These are phyloP conservation scores for Lachancea thermotolerans DNA, from an alignment of 805 yeast species.

Conservation along the genomic window DNA sequence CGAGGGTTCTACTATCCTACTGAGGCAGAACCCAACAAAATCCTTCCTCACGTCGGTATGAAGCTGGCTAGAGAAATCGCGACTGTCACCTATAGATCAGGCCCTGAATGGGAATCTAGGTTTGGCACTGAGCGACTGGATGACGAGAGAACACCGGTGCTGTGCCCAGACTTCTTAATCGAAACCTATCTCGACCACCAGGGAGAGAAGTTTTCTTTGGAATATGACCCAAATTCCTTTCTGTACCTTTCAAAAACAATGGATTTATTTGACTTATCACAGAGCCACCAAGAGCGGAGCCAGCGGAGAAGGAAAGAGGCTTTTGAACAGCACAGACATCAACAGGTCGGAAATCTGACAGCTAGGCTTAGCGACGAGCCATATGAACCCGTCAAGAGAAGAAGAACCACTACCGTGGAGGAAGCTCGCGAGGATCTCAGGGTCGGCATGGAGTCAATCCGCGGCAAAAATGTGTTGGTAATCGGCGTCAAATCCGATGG, in stretches of 20 bases:
- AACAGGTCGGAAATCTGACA: constrained; percentile 16
- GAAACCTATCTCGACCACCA: constrained; percentile 93
- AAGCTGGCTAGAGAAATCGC: constrained; percentile 90
- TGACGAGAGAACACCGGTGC: constrained; percentile 69
- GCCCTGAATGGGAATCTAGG: constrained; percentile 94
- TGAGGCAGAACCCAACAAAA: constrained; percentile 26
- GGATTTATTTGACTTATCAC: constrained; percentile 85
- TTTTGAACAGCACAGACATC: constrained; percentile 24
- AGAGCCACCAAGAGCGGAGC: constrained; percentile 40
- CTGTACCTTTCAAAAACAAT: constrained; percentile 86
- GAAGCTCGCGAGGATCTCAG: constrained; percentile 56
- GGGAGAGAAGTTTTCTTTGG: constrained; percentile 87
- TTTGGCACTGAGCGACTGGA: constrained; percentile 86
- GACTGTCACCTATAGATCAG: constrained; percentile 87
- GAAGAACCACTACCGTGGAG: constrained; percentile 43
- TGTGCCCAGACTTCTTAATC: constrained; percentile 88
- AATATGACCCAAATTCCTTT: constrained; percentile 86
- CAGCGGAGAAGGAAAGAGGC: constrained; percentile 35
- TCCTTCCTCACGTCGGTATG: constrained; percentile 95
- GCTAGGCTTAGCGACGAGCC: constrained; percentile 12
- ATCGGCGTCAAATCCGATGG: constrained; percentile 92
- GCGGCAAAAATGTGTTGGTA: constrained; percentile 62
- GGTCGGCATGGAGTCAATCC: constrained; percentile 56
- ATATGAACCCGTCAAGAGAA: constrained; percentile 39
- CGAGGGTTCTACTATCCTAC: constrained; percentile 77